These are phyloP conservation scores for Jimgerdemannia flammicorona DNA, from an alignment of 192 early-diverging fungal genomes.

Conservation along the genomic window DNA sequence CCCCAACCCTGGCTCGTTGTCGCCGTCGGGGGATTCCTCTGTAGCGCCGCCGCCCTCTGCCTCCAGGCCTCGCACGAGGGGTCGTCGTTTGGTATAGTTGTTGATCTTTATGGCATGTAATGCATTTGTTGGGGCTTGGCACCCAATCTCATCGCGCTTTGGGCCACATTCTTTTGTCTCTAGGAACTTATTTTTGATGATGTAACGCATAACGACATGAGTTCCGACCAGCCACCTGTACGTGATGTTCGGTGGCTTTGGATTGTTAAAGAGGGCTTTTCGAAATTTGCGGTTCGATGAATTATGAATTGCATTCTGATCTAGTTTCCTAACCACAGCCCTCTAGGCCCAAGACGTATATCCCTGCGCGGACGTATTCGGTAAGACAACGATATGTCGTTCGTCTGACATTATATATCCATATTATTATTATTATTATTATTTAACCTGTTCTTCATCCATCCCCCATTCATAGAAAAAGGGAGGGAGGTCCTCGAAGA, in stretches of 20 bases:
- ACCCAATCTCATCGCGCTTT: not conserved
- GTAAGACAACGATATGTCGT: not conserved
- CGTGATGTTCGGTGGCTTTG: not conserved
- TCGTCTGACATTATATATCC: not conserved
- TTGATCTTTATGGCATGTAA: not conserved
- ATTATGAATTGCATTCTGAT: not conserved
- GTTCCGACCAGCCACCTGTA: not conserved
- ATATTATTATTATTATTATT: not conserved
- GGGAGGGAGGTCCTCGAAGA: not conserved
- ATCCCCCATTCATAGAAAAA: not conserved
- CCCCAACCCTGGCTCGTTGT: not conserved
- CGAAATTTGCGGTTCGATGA: too few relatives aligned
- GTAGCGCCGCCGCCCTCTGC: not conserved
- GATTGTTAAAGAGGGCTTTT: too few relatives aligned
- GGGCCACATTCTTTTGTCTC: not conserved
- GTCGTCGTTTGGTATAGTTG: not conserved
- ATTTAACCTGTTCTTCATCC: not conserved
- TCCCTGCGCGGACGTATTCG: not conserved
- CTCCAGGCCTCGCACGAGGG: not conserved
- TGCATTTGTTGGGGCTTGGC: not conserved
- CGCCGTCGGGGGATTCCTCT: not conserved
- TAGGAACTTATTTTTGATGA: not conserved
- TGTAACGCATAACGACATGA: not conserved
- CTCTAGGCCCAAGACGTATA: not conserved
- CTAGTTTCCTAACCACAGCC: not conserved